These are phyloP conservation scores for Clarkia xantiana DNA, from an alignment of 345 rosid genomes.

Conservation along the genomic window DNA sequence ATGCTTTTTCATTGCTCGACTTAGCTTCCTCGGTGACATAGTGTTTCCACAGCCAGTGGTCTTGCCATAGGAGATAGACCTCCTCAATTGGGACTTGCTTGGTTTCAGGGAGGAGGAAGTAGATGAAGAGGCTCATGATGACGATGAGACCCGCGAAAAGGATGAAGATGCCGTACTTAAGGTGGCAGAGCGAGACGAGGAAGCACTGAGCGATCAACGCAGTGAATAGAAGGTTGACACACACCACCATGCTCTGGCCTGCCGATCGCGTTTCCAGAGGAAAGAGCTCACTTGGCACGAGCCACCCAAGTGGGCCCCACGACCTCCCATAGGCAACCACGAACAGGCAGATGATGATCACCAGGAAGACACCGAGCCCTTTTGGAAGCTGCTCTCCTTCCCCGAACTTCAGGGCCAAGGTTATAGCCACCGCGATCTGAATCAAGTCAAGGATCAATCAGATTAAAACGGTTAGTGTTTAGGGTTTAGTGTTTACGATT, in stretches of 20 bases:
- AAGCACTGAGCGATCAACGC: conserved; percentile 29
- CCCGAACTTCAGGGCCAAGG: conserved; percentile 27
- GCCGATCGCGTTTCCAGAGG: conserved; percentile 31
- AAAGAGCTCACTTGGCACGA: conserved; percentile 37
- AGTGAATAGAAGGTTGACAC: conserved; percentile 26
- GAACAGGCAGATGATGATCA: conserved; percentile 22
- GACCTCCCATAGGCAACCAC: conserved; percentile 35
- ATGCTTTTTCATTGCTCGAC: too few species aligned
- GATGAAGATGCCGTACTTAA: conserved; percentile 35
- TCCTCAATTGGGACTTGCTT: conserved; percentile 32
- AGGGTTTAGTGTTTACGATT: too few species aligned
- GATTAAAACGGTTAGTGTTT: too few species aligned
- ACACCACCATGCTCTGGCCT: conserved; percentile 33
- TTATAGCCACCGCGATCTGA: conserved; percentile 32
- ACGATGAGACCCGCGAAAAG: conserved; percentile 34
- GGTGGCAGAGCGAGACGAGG: conserved; percentile 26
- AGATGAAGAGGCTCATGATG: conserved; percentile 28
- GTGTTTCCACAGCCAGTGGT: conserved; percentile 35
- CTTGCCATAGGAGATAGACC: conserved; percentile 33
- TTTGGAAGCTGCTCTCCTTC: conserved; percentile 32
- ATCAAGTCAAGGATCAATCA: too few species aligned
- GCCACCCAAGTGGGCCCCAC: conserved; percentile 46
- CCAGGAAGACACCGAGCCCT: conserved; percentile 18
- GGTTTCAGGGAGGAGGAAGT: conserved; percentile 31
- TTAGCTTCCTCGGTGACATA: conserved; percentile 10